Base-by-base conservation (phyloP, 139 green algal genomes). In the Chlorella sp. region DNA sequence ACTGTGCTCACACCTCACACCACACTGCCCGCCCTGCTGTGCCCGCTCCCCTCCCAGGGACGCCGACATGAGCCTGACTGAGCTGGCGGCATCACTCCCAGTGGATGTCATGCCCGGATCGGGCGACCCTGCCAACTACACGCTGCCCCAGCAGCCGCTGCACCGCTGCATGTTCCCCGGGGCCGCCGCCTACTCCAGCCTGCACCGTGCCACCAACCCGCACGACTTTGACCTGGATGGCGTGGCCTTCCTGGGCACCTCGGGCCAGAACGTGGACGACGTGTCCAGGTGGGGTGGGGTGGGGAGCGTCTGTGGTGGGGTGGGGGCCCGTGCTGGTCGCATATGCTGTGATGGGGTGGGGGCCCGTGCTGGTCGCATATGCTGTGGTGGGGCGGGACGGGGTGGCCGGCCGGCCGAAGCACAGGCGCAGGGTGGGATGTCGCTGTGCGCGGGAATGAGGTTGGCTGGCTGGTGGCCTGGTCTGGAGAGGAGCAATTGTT, bases 21-120 rank as follows among this genome's bases (percentile, higher is more conserved):
- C 48, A 57, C 9, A 9, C 48, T 9, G 9, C 48, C 48, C 48
- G 48, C 48, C 48, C 9, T 57, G 48, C 48, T 57, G 48, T 57
- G 48, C 48, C 48, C 48, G 15, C 28, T 60, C 37, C 30, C 69
- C 30, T 57, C 39, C 81, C 92, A 96, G 95, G 89, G 95, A 98
- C 53, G 92, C 94, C 73, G 96, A 98, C 92, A 89, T 96, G 90
- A 61, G 86, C 22, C 81, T 98, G 64, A 93, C 93, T 7, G 94
- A 98, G 93, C 91, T 98, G 53, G 95, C 94, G 2, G 92, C 92
- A 0, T 92, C 92, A 7, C 86, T 99, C 73, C 97, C 97, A 0
- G 94, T 99, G 36, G 98, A 99, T 90, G 88, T 99, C 22, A 99
- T 99, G 97, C 97, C 98, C 4, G 98, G 98, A 3, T 83, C 93